Percentiles rank a stretch among this genome's conserved stretches.
These are phyloP conservation scores for Tephrocybe sp. DNA, from an alignment of 768 basidiomycete species.

Conservation along the genomic window DNA sequence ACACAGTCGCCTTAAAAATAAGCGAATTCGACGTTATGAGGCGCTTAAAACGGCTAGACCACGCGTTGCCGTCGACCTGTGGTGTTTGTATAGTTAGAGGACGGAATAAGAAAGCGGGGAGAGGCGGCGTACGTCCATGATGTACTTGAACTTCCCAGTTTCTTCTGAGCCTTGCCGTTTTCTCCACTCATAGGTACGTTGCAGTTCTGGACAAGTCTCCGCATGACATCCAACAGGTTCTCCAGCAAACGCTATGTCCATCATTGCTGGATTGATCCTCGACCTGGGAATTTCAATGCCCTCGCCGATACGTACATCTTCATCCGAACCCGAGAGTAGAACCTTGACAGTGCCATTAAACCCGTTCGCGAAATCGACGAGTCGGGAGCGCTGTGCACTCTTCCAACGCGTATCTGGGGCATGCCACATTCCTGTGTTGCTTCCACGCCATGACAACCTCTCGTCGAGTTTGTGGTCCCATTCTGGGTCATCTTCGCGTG, in stretches of 20 bases:
- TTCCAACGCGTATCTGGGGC: conserved; percentile 36
- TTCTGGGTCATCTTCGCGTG: conserved; percentile 42
- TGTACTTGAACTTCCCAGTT: conserved; percentile 50
- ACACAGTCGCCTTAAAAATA: conserved; percentile 59
- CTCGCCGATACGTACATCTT: conserved; percentile 26
- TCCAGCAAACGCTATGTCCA: conserved; percentile 52
- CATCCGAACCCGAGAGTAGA: conserved; percentile 21
- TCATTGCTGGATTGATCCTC: conserved; percentile 40
- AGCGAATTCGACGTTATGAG: conserved; percentile 53
- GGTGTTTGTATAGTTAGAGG: neutral
- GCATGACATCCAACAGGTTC: conserved; percentile 35
- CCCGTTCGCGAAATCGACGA: conserved; percentile 35
- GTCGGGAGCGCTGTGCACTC: conserved; percentile 36
- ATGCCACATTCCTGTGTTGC: conserved; percentile 54
- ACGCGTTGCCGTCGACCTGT: conserved; percentile 51
- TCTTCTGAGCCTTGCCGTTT: conserved; percentile 33
- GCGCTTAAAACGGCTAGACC: conserved; percentile 58
- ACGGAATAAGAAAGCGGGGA: neutral
- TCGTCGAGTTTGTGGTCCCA: conserved; percentile 59
- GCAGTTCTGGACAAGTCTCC: conserved; percentile 37
- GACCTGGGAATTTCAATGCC: conserved; percentile 24
- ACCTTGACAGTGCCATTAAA: conserved; percentile 30
- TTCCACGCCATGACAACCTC: conserved; percentile 58
- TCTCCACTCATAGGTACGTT: conserved; percentile 42
- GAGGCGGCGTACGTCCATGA: conserved; percentile 37